Evolutionary conservation across 495 filamentous ascomycete species (phyloP).

Genomic region (Aspergillus taichungensis): DNA sequence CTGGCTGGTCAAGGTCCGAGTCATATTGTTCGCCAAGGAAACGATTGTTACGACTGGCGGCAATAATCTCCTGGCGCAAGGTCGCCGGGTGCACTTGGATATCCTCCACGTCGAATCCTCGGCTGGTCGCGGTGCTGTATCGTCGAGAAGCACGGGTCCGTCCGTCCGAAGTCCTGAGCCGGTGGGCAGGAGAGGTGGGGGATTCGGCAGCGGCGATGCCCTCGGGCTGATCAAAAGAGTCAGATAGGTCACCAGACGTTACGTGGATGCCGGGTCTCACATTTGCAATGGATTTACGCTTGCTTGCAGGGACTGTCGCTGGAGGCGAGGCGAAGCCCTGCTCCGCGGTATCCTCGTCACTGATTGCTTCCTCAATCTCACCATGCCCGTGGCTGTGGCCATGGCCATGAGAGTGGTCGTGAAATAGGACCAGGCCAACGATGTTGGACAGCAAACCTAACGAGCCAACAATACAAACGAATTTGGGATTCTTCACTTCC

Average conservation of each 20-base stretch:
- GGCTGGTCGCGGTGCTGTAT: constrained; percentile 41
- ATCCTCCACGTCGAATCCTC: constrained; percentile 54
- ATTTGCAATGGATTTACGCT: constrained; percentile 39
- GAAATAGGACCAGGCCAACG: constrained; percentile 78
- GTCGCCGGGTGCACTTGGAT: constrained; percentile 83
- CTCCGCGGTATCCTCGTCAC: constrained; percentile 28
- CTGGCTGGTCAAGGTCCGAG: constrained; percentile 42
- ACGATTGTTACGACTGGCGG: constrained; percentile 49
- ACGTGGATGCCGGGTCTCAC: constrained; percentile 28
- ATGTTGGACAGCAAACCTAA: constrained; percentile 84
- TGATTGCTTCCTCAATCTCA: constrained; percentile 24
- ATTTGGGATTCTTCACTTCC: constrained; percentile 67
- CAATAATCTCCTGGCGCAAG: constrained; percentile 85
- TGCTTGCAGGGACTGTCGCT: constrained; percentile 24
- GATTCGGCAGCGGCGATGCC: constrained; percentile 19
- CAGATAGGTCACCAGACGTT: not conserved
- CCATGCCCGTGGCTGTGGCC: constrained; percentile 45
- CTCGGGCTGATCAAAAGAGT: constrained; percentile 6
- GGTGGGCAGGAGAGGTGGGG: constrained; percentile 21
- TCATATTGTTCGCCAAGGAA: constrained; percentile 46
- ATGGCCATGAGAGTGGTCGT: constrained; percentile 87
- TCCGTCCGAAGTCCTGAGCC: constrained; percentile 25
- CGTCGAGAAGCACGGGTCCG: constrained; percentile 43
- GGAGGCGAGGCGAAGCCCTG: constrained; percentile 37
- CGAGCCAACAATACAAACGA: constrained; percentile 83